Evolutionary conservation across 1,139 yeast species (phyloP), one percentile per base, ranked within the genome.

Genomic region (Saccharomyces hybrid): DNA sequence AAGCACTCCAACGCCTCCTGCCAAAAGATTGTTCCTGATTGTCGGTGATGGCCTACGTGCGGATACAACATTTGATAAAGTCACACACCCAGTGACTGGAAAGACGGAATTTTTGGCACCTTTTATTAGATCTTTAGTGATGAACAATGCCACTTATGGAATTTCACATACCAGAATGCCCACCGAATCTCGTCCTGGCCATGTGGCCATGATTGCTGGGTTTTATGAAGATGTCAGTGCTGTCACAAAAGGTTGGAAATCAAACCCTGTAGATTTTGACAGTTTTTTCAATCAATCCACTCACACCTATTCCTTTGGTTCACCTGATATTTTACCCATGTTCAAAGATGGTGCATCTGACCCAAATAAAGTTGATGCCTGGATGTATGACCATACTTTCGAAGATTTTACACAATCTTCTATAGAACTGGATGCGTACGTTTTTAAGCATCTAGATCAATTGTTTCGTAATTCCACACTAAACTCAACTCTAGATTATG

Each of bases 111-210:
- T 83, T 68, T 74, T 93, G 67, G 97, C 99, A 0, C 99, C 99
- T 0, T 90, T 78, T 69, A 75, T 95, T 55, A 79, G 97, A 57
- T 76, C 82, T 49, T 75, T 88, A 55, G 91, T 86, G 3, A 66
- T 78, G 53, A 79, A 81, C 41, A 80, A 86, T 55, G 99, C 91
- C 28, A 86, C 97, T 0, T 91, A 90, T 78, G 99, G 99, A 32
- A 80, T 95, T 48, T 91, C 98, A 23, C 97, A 95, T 65, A 95
- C 99, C 1, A 80, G 99, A 72, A 90, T 95, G 96, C 99, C 99
- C n/a, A 95, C 99, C 0, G 99, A 95, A 71, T 90, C 97, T 6
- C 80, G 99, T 57, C 99, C 99, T 0, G 99, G 99, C 9, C 99
- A 95, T 70, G 98, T 95, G 48, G 99, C 99, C 2, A 84, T 95